Evolutionary conservation across 805 yeast genomes (phyloP), one percentile per base, ranked within the genome.

Genomic region (Wickerhamiella alocasiicola): DNA sequence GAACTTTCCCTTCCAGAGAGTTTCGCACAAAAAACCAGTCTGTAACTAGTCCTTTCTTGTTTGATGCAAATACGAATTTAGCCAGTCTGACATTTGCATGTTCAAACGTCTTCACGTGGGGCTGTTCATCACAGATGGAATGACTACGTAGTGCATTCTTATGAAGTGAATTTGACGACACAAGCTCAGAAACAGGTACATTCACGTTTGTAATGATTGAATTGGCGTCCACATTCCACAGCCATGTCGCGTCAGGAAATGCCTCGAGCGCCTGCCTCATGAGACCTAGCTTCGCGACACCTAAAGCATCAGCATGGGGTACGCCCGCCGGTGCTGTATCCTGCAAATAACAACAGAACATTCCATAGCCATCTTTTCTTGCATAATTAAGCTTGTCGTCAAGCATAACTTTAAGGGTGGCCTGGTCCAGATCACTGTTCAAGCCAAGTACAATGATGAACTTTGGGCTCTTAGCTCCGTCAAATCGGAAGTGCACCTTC

Each of bases 251-350:
- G 28, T 74, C 65, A 1, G 95, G 95, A 62, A 83, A 83, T 0
- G 93, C 88, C 55, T 71, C 74, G 77, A 85, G 76, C n/a, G 95
- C 95, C 24, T 84, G 84, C 45, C 93, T 70, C 56, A 82, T 55
- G 28, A 74, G 56, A 43, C 68, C 67, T 26, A 76, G 46, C 46
- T 74, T 70, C 18, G 72, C 69, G 80, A 87, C 75, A 17, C 73
- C 50, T 23, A 41, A 54, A 38, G 41, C 59, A 23, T 19, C 46
- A 64, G 35, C 25, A 7, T 42, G 45, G 2, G 49, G 47, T 17
- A 53, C 56, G 46, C 39, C 51, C 5, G 42, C 42, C 6, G 49
- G 46, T 13, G 72, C 57, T 55, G 82, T 81, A 56, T 85, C 95
- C 59, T 83, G 88, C 17, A 70, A 54, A 82, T 93, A 84, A 41